Conservation (phyloP, 495 filamentous ascomycete genomes). For the Aspergillus carlsbadensis region DNA sequence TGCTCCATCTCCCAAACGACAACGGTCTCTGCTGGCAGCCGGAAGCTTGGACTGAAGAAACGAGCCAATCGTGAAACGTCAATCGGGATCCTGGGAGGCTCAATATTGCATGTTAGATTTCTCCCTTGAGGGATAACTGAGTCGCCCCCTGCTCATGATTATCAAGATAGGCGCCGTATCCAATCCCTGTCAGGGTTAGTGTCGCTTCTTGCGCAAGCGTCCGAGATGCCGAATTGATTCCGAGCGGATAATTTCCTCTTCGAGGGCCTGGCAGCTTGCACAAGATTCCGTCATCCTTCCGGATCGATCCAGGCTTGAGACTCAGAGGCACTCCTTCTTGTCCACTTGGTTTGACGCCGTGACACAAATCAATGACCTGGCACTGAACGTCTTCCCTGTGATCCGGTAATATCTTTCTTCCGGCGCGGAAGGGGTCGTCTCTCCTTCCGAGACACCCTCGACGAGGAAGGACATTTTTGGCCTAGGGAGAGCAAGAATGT, state of each 20-base stretch:
- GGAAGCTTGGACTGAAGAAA: background rate
- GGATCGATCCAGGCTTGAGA: background rate
- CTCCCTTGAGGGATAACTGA: background rate
- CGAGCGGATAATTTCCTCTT: background rate
- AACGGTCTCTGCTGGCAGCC: background rate
- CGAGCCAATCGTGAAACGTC: background rate
- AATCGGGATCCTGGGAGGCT: background rate
- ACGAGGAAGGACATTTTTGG: too few species aligned
- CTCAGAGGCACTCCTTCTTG: background rate
- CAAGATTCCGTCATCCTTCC: background rate
- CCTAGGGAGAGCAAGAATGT: too few species aligned
- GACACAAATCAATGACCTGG: background rate
- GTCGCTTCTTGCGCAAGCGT: background rate
- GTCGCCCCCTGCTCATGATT: slow-evolving; percentile 5
- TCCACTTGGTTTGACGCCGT: background rate
- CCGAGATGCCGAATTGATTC: slow-evolving; percentile 9
- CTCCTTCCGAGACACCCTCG: too few species aligned
- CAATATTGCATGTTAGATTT: background rate
- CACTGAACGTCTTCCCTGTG: background rate
- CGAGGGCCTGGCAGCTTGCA: background rate
- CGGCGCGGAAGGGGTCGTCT: too few species aligned
- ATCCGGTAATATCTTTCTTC: background rate
- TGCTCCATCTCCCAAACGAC: background rate
- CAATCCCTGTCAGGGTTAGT: slow-evolving; percentile 10
- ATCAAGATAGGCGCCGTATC: slow-evolving; percentile 15